Conservation (phyloP, 305 asterid species). For the Fraxinus ornus region DNA sequence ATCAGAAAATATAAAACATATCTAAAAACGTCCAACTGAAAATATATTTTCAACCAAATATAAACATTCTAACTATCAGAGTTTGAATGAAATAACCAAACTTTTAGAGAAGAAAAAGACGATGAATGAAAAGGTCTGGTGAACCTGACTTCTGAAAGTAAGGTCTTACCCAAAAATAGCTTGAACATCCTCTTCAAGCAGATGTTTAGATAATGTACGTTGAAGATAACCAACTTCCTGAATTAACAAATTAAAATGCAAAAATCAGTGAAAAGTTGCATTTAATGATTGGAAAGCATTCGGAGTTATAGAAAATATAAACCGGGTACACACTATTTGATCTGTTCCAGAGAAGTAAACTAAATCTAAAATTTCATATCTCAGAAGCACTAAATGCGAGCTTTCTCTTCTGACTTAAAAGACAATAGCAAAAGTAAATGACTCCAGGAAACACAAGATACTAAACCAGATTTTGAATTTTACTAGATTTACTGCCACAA, state of each 20-base stretch:
- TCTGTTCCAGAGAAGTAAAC: not conserved
- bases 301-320: not conserved
- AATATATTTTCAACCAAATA: not conserved
- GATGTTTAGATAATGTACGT: slow-evolving; percentile 76
- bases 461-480: not conserved
- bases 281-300: slow-evolving; percentile 1
- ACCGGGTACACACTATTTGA: not conserved
- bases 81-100: slow-evolving; percentile 1
- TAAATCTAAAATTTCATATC: not conserved
- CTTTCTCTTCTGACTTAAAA: not conserved
- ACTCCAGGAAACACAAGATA: not conserved
- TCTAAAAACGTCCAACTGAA: not conserved
- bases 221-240: slow-evolving; percentile 93
- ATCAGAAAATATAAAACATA: slow-evolving; percentile 7
- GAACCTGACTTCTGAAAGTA: slow-evolving; percentile 17
- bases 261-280: slow-evolving; percentile 22
- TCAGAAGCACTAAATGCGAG: slow-evolving; percentile 1
- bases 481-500: not conserved
- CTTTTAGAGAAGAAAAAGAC: not conserved
- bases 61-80: not conserved
- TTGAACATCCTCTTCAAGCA: slow-evolving; percentile 88
- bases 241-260: slow-evolving; percentile 25
- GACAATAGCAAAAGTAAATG: not conserved
- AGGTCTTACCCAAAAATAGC: slow-evolving; percentile 69
- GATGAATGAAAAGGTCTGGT: slow-evolving; percentile 4